Evolutionary conservation across 176 grass and related monocot species (phyloP).

Genomic region (Musa acuminata): DNA sequence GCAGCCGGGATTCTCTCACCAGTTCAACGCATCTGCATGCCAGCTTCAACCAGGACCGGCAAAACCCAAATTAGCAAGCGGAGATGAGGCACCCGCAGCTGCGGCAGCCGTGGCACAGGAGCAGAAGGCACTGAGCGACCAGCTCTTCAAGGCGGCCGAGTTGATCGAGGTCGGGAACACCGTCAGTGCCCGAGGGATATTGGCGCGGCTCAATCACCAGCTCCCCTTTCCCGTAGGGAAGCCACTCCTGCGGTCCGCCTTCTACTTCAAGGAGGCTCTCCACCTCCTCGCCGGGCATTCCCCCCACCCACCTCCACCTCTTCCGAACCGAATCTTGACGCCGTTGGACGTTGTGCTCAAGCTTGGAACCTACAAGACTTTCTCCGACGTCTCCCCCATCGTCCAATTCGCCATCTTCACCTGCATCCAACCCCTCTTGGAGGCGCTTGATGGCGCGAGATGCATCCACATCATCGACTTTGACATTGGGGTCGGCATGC

Average conservation of each 20-base stretch:
- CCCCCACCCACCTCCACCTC: background rate
- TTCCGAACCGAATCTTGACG: slow-evolving; percentile 4
- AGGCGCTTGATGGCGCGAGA: slow-evolving; percentile 29
- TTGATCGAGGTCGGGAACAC: slow-evolving; percentile 31
- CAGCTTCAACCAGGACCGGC: background rate
- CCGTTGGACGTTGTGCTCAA: slow-evolving; percentile 45
- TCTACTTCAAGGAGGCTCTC: slow-evolving; percentile 89
- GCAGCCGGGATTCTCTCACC: background rate
- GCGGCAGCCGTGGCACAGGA: background rate
- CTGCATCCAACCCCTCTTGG: slow-evolving; percentile 39
- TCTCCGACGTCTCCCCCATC: slow-evolving; percentile 41
- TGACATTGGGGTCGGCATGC: slow-evolving; percentile 36
- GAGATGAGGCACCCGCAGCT: background rate
- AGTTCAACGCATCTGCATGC: background rate
- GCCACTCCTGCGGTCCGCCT: slow-evolving; percentile 51
- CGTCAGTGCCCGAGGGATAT: slow-evolving; percentile 43
- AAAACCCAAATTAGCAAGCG: background rate
- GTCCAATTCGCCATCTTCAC: slow-evolving; percentile 54
- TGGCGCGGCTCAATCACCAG: slow-evolving; percentile 66
- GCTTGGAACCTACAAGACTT: slow-evolving; percentile 52
- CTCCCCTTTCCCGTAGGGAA: slow-evolving; percentile 14
- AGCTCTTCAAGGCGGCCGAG: slow-evolving; percentile 38
- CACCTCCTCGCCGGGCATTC: slow-evolving; percentile 42
- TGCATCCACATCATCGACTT: slow-evolving; percentile 46
- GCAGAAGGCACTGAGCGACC: slow-evolving; percentile 20